Evolutionary conservation across 2,329 filamentous ascomycete genomes (phyloP), one percentile per base, ranked within the genome.

Genomic region (Camillea tinctor): DNA sequence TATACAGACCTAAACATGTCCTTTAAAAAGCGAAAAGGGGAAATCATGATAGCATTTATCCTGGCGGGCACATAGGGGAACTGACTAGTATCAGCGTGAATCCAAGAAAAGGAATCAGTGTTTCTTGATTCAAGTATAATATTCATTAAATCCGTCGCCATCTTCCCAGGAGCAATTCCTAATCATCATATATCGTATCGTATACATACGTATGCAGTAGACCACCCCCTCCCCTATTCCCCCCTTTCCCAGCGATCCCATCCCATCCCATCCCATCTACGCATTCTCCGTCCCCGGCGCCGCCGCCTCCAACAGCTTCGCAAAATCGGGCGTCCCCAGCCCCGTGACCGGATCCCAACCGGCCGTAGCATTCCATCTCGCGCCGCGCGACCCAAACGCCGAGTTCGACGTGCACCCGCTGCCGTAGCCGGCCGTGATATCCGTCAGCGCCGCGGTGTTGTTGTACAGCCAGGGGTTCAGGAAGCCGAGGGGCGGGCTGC

Each of bases 331-430:
- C 1, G 70, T 72, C 4, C 71, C 71, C 6, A 72, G 55, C 71
- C 79, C 71, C 0, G 71, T 72, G 8, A 69, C 69, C 6, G 71
- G 70, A 20, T 73, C 71, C 71, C 71, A 73, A 4, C 73, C 71
- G 0, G 55, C 61, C 1, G 69, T 71, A 4, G 71, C 71, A 26
- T 72, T 73, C 70, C 70, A 73, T 40, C 64, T 62, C 17, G 71
- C 70, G 17, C 71, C 71, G 23, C 62, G 64, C 4, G 61, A 54
- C 19, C 61, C 61, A 54, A 68, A 67, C n/a, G 65, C 64, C 5
- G 65, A 64, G 62, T 72, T 69, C 11, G 60, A 22, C 6, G 59
- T 57, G 62, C 71, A 73, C 11, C 71, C 71, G 4, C 63, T 65
- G 19, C 68, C 60, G 50, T 65, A 66, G n/a, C 73, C 73, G 4